Evolutionary conservation across 2,329 filamentous ascomycete species (phyloP), one percentile per base, ranked within the genome.

Genomic region (Samsoniella hepiali): DNA sequence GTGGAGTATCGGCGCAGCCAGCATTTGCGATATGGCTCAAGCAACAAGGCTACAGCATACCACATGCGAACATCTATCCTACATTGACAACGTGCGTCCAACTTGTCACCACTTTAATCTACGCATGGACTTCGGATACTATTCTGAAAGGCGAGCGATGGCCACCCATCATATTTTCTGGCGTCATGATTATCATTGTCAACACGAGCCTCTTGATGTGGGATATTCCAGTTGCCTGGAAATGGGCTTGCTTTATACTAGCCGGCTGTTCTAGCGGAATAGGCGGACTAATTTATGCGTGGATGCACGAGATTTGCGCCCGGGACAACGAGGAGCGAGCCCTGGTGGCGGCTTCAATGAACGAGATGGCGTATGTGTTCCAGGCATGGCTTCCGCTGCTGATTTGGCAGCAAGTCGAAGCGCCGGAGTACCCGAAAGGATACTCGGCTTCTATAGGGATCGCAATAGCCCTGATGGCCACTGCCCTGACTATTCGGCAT

Each of bases 331-430:
- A 91, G 72, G 88, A 90, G 74, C 77, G 87, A 10, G 87, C 88
- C 0, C 76, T 91, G 4, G 86, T 90, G 0, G 81, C 88, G 0
- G 88, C 80, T 0, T 75, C 79, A 17, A 90, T 90, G 85, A 91
- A 90, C 65, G 82, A 88, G 70, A 82, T 90, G 76, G 87, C 87
- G 0, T 89, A 90, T 65, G 86, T 89, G 1, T 74, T 91, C 50
- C 87, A 90, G 69, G 85, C 87, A 0, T 91, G 88, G 88, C 71
- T 91, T 49, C 88, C 88, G 7, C 78, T 88, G 38, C 70, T 89
- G 9, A 80, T 89, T 10, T 90, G 87, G 87, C 83, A 86, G 73
- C 84, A 87, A 69, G 78, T 86, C 0, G 85, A 89, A 63, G 84
- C 82, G 0, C 87, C 87, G 0, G 67, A 75, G 50, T 90, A 89